phyloP scores from a whole-genome alignment of 2,329 filamentous ascomycete species.

The Dendryphion nanum region DNA sequence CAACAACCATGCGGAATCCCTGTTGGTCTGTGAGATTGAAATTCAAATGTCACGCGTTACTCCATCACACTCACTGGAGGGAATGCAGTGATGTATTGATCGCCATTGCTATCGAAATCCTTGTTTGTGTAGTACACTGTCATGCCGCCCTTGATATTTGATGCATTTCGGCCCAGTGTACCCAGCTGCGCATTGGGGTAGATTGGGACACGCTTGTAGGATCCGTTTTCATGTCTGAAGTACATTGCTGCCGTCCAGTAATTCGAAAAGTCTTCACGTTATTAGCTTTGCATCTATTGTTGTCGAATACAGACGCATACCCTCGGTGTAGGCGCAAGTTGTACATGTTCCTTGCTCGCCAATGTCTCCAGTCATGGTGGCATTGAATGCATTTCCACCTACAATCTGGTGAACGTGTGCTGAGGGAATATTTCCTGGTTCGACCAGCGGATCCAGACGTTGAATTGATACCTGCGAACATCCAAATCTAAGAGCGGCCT shows the following conservation, averaged over 20 bases:
- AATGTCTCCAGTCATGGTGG: conserved; percentile 9
- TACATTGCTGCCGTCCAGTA: conserved; percentile 20
- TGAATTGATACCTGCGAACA: conserved; percentile 14
- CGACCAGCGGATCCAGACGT: conserved; percentile 14
- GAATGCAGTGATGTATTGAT: conserved; percentile 15
- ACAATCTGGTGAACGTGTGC: conserved; percentile 16
- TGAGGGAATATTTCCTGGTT: conserved; percentile 12
- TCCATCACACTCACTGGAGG: conserved; percentile 7
- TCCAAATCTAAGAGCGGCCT: conserved; percentile 15
- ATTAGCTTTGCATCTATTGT: conserved; percentile 6
- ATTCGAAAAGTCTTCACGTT: conserved; percentile 15
- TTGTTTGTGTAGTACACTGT: conserved; percentile 17
- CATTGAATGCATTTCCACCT: conserved; percentile 13
- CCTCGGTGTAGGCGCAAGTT: conserved; percentile 10
- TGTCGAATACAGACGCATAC: background rate
- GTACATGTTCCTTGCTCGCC: conserved; percentile 9
- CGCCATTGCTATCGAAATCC: conserved; percentile 26
- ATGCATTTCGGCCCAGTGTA: background rate
- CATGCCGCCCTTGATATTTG: conserved; percentile 12
- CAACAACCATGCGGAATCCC: conserved; percentile 19
- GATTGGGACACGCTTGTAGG: conserved; percentile 14
- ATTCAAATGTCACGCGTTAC: background rate
- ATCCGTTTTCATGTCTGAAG: conserved; percentile 16
- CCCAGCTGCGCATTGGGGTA: conserved; percentile 6
- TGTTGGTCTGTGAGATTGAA: conserved; percentile 1